phyloP scores from a whole-genome alignment of 495 filamentous ascomycete genomes.

The Hypoxylon fragiforme region DNA sequence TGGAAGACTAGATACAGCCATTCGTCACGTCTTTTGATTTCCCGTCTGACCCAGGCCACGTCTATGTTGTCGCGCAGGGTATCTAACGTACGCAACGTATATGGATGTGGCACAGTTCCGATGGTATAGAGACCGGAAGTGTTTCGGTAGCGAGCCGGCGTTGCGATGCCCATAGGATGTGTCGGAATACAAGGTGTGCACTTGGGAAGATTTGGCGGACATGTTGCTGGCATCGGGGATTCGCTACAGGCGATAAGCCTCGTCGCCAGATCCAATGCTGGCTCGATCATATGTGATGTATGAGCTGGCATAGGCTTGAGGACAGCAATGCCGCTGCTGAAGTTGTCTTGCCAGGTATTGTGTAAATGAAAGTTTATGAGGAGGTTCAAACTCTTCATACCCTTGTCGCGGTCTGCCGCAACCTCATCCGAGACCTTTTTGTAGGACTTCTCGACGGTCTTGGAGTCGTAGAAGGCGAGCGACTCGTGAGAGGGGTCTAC shows the following conservation, averaged over 20 bases:
- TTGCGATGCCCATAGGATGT: slow-evolving; percentile 59
- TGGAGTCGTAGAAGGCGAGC: slow-evolving; percentile 77
- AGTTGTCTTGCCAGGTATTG: slow-evolving; percentile 79
- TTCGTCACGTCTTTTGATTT: slow-evolving; percentile 70
- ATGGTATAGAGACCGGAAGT: slow-evolving; percentile 72
- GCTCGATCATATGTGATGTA: slow-evolving; percentile 69
- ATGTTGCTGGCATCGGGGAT: slow-evolving; percentile 72
- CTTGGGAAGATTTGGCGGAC: slow-evolving; percentile 75
- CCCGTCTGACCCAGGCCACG: slow-evolving; percentile 70
- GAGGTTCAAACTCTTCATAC: slow-evolving; percentile 63
- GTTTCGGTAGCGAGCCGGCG: slow-evolving; percentile 62
- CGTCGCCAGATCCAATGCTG: slow-evolving; percentile 69
- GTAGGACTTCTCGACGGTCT: slow-evolving; percentile 65
- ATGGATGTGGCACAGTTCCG: slow-evolving; percentile 87
- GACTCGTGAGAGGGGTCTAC: slow-evolving; percentile 64
- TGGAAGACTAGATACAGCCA: slow-evolving; percentile 79
- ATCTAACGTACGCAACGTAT: slow-evolving; percentile 69
- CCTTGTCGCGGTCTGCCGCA: slow-evolving; percentile 53
- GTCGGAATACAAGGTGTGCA: slow-evolving; percentile 73
- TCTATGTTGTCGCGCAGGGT: slow-evolving; percentile 56
- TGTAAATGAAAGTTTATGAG: slow-evolving; percentile 89
- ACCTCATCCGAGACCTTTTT: slow-evolving; percentile 65
- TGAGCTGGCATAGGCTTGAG: slow-evolving; percentile 75
- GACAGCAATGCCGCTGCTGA: slow-evolving; percentile 71
- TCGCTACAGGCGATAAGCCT: slow-evolving; percentile 73